Evolutionary conservation across 2,329 filamentous ascomycete genomes (phyloP), one percentile per base, ranked within the genome.

Genomic region (Cordyceps pruinosa): DNA sequence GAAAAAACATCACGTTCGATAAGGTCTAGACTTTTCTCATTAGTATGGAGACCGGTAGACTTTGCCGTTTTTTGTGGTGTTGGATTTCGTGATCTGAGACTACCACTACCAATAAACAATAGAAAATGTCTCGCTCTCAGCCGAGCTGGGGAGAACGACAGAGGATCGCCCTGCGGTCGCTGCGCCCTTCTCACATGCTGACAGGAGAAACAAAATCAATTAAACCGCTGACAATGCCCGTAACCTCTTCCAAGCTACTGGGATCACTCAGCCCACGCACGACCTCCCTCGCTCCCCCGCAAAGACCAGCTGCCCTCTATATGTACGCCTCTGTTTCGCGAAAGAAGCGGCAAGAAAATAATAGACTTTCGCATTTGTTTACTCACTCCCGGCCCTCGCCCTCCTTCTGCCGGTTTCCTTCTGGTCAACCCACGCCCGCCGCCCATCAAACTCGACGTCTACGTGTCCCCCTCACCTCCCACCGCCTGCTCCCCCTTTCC

Each of bases 101-200:
- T 17, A 17, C n/a, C n/a, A 1, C 26, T 30, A n/a, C 32, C 15
- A 46, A n/a, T 34, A n/a, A 37, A 19, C 19, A 13, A 12, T 39
- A n/a, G 8, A 28, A 34, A 37, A 17, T 52, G 49, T 52, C 35
- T 52, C 35, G 49, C 49, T 6, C 34, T n/a, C 21, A 23, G n/a
- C 46, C 49, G 49, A 5, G 32, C 8, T 35, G 48, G 25, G 35
- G 5, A 42, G 35, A 10, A n/a, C 35, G 35, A 42, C 34, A 7
- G 13, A 5, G 17, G 10, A n/a, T n/a, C n/a, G n/a, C n/a, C n/a
- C n/a, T n/a, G n/a, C 28, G 51, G 51, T 46, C 51, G 26, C 23
- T 28, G 49, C 48, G 34, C 32, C 32, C n/a, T 30, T 42, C 49
- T 52, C 49, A 52, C 49, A 52, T 52, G 49, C n/a, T 41, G 48